A percentile compares a stretch with the other conserved stretches of the same genome.
phyloP scores from a whole-genome alignment of 192 early-diverging fungal species.

The Dissophora ornata region DNA sequence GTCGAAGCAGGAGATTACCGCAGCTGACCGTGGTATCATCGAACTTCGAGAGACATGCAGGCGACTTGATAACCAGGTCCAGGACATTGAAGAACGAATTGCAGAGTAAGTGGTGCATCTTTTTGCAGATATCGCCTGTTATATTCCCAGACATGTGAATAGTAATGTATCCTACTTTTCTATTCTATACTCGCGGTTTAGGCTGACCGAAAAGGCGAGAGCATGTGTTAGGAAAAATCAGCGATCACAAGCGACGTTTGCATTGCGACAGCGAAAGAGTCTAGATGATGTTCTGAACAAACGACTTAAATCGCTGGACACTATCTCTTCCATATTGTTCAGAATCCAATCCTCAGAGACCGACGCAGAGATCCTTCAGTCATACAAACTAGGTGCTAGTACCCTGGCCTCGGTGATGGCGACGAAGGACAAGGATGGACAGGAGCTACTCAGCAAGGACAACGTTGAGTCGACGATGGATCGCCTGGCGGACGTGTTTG shows the following conservation, averaged over 20 bases:
- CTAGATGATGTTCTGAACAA: slow-evolving; percentile 66
- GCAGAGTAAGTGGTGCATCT: slow-evolving; percentile 57
- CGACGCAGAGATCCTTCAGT: slow-evolving; percentile 70
- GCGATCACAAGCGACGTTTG: slow-evolving; percentile 64
- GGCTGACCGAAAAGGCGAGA: slow-evolving; percentile 53
- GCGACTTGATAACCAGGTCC: slow-evolving; percentile 65
- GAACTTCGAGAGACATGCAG: slow-evolving; percentile 62
- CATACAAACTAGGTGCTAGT: slow-evolving; percentile 69
- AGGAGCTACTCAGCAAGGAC: slow-evolving; percentile 56
- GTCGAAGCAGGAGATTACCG: slow-evolving; percentile 58
- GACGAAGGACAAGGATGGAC: slow-evolving; percentile 28
- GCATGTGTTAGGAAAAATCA: slow-evolving; percentile 57
- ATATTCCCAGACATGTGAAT: no score
- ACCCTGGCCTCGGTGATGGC: slow-evolving; percentile 63
- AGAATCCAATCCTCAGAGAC: slow-evolving; percentile 73
- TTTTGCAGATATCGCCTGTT: no score
- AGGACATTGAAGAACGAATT: slow-evolving; percentile 67
- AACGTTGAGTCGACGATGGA: slow-evolving; percentile 71
- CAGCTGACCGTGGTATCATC: slow-evolving; percentile 68
- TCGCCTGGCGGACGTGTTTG: slow-evolving; percentile 65
- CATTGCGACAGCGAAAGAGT: slow-evolving; percentile 64
- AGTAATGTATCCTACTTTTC: no score
- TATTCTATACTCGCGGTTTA: no score
- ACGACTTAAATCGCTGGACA: slow-evolving; percentile 66
- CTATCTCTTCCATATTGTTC: slow-evolving; percentile 68